Evolutionary conservation across 805 yeast species (phyloP).

Genomic region (Metschnikowia corniflorae): DNA sequence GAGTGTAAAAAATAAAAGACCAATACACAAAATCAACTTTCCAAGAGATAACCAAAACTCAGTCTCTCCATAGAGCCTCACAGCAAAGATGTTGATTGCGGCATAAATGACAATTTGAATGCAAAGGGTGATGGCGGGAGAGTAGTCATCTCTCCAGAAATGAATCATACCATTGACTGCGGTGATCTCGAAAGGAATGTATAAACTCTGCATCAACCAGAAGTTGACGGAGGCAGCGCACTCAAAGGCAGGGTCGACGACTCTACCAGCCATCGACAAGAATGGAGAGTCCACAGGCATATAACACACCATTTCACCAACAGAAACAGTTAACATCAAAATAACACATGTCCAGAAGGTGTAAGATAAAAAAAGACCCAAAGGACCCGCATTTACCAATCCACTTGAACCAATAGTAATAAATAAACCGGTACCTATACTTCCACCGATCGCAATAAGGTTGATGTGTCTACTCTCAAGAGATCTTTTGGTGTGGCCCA

Average conservation of each 20-base stretch:
- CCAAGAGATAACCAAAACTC: conserved; percentile 77
- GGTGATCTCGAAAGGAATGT: conserved; percentile 23
- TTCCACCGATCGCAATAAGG: conserved; percentile 40
- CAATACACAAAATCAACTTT: conserved; percentile 60
- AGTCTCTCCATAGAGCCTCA: conserved; percentile 71
- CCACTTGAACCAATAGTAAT: conserved; percentile 34
- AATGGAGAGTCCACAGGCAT: conserved; percentile 37
- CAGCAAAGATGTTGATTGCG: conserved; percentile 62
- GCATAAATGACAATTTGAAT: conserved; percentile 42
- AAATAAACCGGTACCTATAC: conserved; percentile 38
- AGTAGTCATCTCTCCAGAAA: conserved; percentile 48
- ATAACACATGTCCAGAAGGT: conserved; percentile 30
- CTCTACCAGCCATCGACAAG: conserved; percentile 36
- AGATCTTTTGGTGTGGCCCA: conserved; percentile 16
- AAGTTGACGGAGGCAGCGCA: conserved; percentile 34
- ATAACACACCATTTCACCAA: conserved; percentile 38
- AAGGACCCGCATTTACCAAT: conserved; percentile 33
- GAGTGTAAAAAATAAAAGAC: conserved; percentile 70
- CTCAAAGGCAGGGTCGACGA: conserved; percentile 37
- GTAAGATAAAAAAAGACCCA: conserved; percentile 29
- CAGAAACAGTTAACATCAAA: conserved; percentile 31
- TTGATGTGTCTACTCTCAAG: conserved; percentile 32
- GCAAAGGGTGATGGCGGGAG: conserved; percentile 45
- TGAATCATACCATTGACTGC: conserved; percentile 52
- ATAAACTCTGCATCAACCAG: conserved; percentile 42